Percentiles rank a stretch among this genome's conserved stretches.
phyloP scores from a whole-genome alignment of 2,329 filamentous ascomycete genomes.

The Fusarium sp. region DNA sequence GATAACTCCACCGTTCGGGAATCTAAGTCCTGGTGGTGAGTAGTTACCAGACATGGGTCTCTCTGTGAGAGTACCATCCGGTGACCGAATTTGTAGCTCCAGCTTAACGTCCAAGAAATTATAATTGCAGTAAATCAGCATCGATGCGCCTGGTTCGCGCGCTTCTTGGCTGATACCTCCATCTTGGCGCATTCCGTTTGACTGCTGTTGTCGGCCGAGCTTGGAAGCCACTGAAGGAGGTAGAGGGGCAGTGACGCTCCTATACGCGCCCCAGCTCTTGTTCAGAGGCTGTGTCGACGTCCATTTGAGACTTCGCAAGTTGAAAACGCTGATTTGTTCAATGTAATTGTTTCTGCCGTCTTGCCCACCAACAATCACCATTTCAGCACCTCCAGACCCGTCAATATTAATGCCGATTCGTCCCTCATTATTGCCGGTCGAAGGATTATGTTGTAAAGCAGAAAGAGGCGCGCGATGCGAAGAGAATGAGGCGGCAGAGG shows the following conservation, averaged over 20 bases:
- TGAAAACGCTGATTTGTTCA: slow-evolving; percentile 98
- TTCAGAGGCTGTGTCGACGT: slow-evolving; percentile 88
- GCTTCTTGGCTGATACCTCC: slow-evolving; percentile 63
- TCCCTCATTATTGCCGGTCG: slow-evolving; percentile 86
- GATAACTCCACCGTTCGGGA: slow-evolving; percentile 95
- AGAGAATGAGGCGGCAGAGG: slow-evolving; percentile 87
- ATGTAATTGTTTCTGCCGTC: slow-evolving; percentile 99
- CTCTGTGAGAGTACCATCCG: slow-evolving; percentile 86
- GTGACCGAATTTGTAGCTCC: slow-evolving; percentile 87
- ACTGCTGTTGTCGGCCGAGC: slow-evolving; percentile 71
- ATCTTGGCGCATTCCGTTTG: slow-evolving; percentile 56
- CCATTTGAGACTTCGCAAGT: slow-evolving; percentile 94
- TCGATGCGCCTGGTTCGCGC: slow-evolving; percentile 72
- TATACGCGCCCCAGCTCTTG: slow-evolving; percentile 94
- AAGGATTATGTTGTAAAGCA: slow-evolving; percentile 89
- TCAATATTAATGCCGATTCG: slow-evolving; percentile 90
- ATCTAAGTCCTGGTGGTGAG: slow-evolving; percentile 91
- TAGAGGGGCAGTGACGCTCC: slow-evolving; percentile 91
- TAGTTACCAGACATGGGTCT: slow-evolving; percentile 88
- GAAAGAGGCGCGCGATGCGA: slow-evolving; percentile 86
- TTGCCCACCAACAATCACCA: slow-evolving; percentile 96
- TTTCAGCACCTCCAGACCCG: slow-evolving; percentile 91
- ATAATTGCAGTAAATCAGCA: slow-evolving; percentile 99
- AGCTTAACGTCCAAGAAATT: slow-evolving; percentile 98
- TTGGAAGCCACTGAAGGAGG: slow-evolving; percentile 72